Evolutionary conservation across 2,329 filamentous ascomycete genomes (phyloP).

Genomic region (Aspergillus aculeatinus): DNA sequence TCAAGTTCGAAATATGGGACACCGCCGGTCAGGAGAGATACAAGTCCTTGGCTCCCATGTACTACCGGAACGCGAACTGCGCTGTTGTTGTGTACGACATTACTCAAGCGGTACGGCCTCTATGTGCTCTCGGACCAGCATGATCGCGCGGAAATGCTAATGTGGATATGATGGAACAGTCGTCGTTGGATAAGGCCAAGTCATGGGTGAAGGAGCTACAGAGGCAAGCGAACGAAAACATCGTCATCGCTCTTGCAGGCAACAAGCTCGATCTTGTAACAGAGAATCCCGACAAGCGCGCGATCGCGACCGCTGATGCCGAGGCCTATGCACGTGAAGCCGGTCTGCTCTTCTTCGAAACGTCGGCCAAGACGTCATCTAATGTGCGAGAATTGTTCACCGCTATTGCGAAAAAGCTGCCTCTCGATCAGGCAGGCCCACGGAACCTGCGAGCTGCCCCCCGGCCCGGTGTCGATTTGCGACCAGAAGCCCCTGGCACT

Average conservation of each 20-base stretch:
- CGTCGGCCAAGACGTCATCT: conserved; percentile 93
- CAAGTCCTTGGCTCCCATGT: conserved; percentile 98
- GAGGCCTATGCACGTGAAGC: conserved; percentile 94
- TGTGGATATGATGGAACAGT: conserved; percentile 52
- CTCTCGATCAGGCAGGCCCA: conserved; percentile 92
- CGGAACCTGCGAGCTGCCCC: conserved; percentile 71
- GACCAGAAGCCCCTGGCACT: conserved; percentile 61
- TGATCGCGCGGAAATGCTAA: conserved; percentile 12
- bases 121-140: conserved; percentile 17
- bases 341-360: conserved; percentile 95
- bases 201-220: conserved; percentile 99
- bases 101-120: conserved; percentile 83
- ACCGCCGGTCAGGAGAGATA: conserved; percentile 98
- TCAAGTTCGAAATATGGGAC: conserved; percentile 99
- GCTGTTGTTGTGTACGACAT: conserved; percentile 99
- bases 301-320: conserved; percentile 82
- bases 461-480: conserved; percentile 65
- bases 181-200: conserved; percentile 97
- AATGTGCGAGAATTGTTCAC: conserved; percentile 96
- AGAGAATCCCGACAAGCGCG: conserved; percentile 93
- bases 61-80: conserved; percentile 99
- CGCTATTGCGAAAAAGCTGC: conserved; percentile 95
- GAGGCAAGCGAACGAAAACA: conserved; percentile 98
- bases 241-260: conserved; percentile 95
- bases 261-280: conserved; percentile 97